A percentile compares a stretch with the other conserved stretches of the same genome.
Evolutionary conservation across 257 asterid species (phyloP).

Genomic region (Coffea eugenioides): DNA sequence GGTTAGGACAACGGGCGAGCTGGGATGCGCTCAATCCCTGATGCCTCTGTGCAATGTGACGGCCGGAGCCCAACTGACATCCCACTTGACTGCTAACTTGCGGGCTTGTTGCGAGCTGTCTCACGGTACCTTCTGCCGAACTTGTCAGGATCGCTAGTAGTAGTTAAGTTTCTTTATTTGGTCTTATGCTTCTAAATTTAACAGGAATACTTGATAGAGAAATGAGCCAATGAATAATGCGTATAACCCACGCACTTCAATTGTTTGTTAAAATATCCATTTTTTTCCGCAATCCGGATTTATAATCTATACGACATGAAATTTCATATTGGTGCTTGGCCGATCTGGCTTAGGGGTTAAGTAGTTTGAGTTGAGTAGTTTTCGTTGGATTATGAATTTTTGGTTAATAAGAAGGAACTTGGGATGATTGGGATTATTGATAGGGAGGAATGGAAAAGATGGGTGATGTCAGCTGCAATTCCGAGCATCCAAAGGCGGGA

Average conservation of each 20-base stretch:
- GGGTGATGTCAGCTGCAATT: conserved; percentile 58
- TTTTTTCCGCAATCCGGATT: neutral
- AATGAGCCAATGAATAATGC: neutral
- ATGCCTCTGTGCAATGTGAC: conserved; percentile 51
- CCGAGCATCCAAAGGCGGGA: conserved; percentile 37
- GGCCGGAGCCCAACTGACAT: conserved; percentile 57
- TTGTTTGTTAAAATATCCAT: neutral
- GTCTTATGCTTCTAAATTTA: conserved; percentile 40
- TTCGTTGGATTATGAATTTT: conserved; percentile 30
- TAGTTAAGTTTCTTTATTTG: conserved; percentile 54
- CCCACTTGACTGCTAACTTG: conserved; percentile 61
- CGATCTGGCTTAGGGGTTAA: conserved; percentile 17
- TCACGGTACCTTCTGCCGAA: conserved; percentile 94
- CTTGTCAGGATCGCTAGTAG: conserved; percentile 99
- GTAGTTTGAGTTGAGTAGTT: conserved; percentile 7
- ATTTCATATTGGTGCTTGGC: neutral
- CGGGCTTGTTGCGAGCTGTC: conserved; percentile 95
- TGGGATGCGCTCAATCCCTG: conserved; percentile 74
- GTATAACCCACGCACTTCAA: neutral
- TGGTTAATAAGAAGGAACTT: conserved; percentile 44
- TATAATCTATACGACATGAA: neutral
- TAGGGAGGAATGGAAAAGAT: conserved; percentile 58
- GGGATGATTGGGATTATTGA: conserved; percentile 54
- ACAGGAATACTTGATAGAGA: neutral
- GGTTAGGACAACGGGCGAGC: conserved; percentile 71